These are phyloP conservation scores for Pulicaria dysenterica DNA, from an alignment of 129 eudicot species.

Conservation along the genomic window DNA sequence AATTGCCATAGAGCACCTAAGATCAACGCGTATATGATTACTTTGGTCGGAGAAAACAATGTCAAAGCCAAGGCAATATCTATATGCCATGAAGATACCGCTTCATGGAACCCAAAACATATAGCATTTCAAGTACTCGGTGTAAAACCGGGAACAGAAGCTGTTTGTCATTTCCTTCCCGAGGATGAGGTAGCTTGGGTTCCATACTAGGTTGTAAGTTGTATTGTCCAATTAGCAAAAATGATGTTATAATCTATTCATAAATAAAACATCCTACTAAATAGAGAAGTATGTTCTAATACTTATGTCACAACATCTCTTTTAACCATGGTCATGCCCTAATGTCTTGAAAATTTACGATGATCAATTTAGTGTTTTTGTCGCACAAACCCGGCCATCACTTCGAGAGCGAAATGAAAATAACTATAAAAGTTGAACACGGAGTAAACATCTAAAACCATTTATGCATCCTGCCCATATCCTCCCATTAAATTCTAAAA, in stretches of 20 bases:
- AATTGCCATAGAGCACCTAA: constrained; percentile 45
- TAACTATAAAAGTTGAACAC: too few relatives aligned
- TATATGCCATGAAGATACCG: constrained; percentile 55
- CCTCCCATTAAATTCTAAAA: too few relatives aligned
- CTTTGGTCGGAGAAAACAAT: constrained; percentile 41
- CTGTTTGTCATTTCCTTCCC: constrained; percentile 60
- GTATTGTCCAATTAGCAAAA: background rate
- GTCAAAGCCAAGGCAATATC: constrained; percentile 44
- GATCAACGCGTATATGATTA: constrained; percentile 36
- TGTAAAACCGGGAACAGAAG: constrained; percentile 54
- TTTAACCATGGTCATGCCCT: background rate
- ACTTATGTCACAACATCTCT: background rate
- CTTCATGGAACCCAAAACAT: constrained; percentile 52
- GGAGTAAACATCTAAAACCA: too few relatives aligned
- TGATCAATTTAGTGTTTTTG: background rate
- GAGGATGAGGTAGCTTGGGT: constrained; percentile 63
- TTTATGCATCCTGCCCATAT: too few relatives aligned
- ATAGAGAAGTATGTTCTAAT: too few relatives aligned
- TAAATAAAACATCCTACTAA: too few relatives aligned
- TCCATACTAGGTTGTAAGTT: constrained; percentile 20
- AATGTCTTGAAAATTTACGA: background rate
- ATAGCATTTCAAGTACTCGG: constrained; percentile 56
- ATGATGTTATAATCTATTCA: too few relatives aligned
- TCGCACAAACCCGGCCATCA: too few relatives aligned
- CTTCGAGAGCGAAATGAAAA: too few relatives aligned